phyloP scores from a whole-genome alignment of 768 basidiomycete species.

The Goffeauzyma gilvescens region DNA sequence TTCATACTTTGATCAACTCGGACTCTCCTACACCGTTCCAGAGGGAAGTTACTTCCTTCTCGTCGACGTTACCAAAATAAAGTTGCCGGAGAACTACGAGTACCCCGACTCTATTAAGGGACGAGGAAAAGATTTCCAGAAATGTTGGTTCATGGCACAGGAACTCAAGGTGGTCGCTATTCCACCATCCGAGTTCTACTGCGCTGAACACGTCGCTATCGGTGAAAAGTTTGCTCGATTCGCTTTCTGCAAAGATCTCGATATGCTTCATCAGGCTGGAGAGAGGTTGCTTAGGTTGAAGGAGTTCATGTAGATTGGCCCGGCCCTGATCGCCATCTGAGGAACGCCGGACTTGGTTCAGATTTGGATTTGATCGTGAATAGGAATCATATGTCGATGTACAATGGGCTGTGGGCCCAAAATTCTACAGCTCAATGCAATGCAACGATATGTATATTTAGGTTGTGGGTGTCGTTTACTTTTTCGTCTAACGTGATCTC shows the following conservation, averaged over 20 bases:
- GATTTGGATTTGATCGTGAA: too few relatives aligned
- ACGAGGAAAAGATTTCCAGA: slow-evolving; percentile 71
- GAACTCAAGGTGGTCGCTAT: slow-evolving; percentile 82
- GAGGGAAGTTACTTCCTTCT: slow-evolving; percentile 84
- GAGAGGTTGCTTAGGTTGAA: slow-evolving; percentile 58
- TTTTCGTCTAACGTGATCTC: too few relatives aligned
- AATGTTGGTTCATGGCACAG: slow-evolving; percentile 86
- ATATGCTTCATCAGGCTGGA: slow-evolving; percentile 62
- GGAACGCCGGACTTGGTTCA: too few relatives aligned
- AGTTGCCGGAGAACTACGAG: slow-evolving; percentile 66
- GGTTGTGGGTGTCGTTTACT: too few relatives aligned
- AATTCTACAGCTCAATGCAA: too few relatives aligned
- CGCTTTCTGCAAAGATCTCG: slow-evolving; percentile 74
- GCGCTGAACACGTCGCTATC: slow-evolving; percentile 61
- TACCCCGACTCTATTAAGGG: slow-evolving; percentile 59
- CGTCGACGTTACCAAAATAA: slow-evolving; percentile 37
- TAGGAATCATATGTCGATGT: too few relatives aligned
- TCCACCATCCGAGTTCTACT: slow-evolving; percentile 95
- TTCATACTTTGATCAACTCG: slow-evolving; percentile 61
- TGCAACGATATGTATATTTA: too few relatives aligned
- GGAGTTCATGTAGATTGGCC: slow-evolving; percentile 44
- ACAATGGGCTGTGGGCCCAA: too few relatives aligned
- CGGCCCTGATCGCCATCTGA: too few relatives aligned
- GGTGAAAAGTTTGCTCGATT: slow-evolving; percentile 77
- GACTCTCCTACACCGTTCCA: slow-evolving; percentile 67